These are phyloP conservation scores for Saccharum officinarum DNA, from an alignment of 176 grass and related monocot species.

Conservation along the genomic window DNA sequence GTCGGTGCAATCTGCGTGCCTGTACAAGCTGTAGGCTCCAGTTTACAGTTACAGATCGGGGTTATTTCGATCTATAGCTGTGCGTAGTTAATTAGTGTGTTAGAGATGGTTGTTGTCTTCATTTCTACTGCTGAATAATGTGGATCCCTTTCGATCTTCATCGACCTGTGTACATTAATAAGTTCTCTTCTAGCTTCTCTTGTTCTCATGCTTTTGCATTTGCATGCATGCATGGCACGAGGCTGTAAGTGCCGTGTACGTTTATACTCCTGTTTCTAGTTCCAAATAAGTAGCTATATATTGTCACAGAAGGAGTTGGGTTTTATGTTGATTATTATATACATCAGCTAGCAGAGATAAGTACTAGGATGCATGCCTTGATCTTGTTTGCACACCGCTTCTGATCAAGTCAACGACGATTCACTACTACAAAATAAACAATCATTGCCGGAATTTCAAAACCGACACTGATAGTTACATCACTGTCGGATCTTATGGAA, in stretches of 20 bases:
- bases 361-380: not conserved
- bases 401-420: not conserved
- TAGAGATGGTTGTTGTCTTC: not conserved
- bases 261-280: too few species aligned
- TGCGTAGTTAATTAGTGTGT: not conserved
- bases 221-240: not conserved
- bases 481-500: too few species aligned
- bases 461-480: too few species aligned
- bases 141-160: not conserved
- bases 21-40: not conserved
- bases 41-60: not conserved
- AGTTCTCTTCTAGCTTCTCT: too few species aligned
- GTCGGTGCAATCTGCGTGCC: not conserved
- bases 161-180: not conserved
- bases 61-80: not conserved
- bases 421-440: too few species aligned
- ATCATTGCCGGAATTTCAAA: too few species aligned
- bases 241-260: too few species aligned
- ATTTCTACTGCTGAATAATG: constrained; percentile 16
- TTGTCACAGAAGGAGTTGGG: too few species aligned
- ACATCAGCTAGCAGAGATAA: too few species aligned
- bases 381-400: not conserved
- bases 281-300: too few species aligned
- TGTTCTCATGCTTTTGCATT: not conserved
- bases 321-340: too few species aligned